A percentile compares a stretch with the other conserved stretches of the same genome.
Evolutionary conservation across 306 rosid genomes (phyloP).

Genomic region (Castanopsis chinensis): DNA sequence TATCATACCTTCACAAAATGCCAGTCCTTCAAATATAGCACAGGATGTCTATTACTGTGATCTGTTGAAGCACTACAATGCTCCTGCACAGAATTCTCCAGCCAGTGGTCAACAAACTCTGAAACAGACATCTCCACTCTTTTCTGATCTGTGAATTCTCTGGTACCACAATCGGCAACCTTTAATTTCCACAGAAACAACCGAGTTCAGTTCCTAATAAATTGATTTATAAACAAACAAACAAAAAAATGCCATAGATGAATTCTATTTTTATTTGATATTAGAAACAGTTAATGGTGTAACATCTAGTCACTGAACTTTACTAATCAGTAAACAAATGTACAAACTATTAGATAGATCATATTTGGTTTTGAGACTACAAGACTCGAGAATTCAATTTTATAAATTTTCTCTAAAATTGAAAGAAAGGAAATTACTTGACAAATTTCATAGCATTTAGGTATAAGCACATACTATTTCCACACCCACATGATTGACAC

Average conservation of each 20-base stretch:
- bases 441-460: neutral
- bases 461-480: no score
- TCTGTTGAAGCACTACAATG: slow-evolving; percentile 19
- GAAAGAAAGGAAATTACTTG: neutral
- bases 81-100: slow-evolving; percentile 32
- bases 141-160: slow-evolving; percentile 87
- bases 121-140: slow-evolving; percentile 72
- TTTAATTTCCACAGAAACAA: slow-evolving; percentile 19
- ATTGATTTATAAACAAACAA: neutral
- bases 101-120: slow-evolving; percentile 57
- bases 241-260: neutral
- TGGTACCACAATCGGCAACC: slow-evolving; percentile 86
- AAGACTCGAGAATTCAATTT: neutral
- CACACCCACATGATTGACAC: no score
- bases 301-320: neutral
- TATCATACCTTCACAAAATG: slow-evolving; percentile 82
- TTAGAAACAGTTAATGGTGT: neutral
- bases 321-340: neutral
- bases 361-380: neutral
- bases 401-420: neutral
- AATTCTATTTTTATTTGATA: neutral
- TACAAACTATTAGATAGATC: neutral
- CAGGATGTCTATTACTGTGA: slow-evolving; percentile 23
- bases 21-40: slow-evolving; percentile 94
- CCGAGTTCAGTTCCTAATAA: neutral